Conservation (phyloP, 2,329 filamentous ascomycete species). For the Claviceps pusilla region DNA sequence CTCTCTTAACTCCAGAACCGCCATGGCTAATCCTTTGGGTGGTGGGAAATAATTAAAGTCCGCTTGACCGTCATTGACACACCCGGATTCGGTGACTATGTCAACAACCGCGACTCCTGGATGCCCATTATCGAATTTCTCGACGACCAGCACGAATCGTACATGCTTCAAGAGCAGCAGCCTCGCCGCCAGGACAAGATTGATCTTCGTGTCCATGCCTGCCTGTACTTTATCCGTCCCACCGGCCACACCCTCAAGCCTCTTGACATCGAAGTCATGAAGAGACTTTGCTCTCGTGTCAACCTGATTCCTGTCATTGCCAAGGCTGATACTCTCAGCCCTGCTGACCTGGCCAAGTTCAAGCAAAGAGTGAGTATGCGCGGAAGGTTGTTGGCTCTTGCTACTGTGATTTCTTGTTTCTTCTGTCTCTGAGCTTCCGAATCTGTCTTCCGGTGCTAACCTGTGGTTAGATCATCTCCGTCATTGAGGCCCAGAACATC, state of each 20-base stretch:
- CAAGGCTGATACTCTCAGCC: constrained; percentile 96
- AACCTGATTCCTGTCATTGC: constrained; percentile 97
- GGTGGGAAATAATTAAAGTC: constrained; percentile 37
- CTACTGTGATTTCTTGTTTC: neutral
- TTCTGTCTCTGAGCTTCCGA: neutral
- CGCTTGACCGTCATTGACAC: constrained; percentile 98
- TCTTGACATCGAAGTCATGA: constrained; percentile 99
- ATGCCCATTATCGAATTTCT: constrained; percentile 99
- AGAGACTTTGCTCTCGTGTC: constrained; percentile 92
- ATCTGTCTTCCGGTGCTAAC: constrained; percentile 5
- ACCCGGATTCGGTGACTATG: constrained; percentile 97
- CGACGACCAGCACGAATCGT: constrained; percentile 99
- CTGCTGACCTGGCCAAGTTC: constrained; percentile 78
- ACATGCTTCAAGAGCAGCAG: constrained; percentile 99
- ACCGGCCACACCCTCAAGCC: constrained; percentile 98
- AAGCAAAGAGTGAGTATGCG: constrained; percentile 66
- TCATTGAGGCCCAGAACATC: constrained; percentile 96
- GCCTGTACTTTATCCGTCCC: constrained; percentile 96
- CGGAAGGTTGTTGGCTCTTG: neutral
- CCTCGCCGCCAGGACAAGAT: constrained; percentile 97
- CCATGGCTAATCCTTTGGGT: neutral
- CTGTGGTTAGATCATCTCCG: constrained; percentile 62
- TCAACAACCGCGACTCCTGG: constrained; percentile 99
- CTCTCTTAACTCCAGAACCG: neutral
- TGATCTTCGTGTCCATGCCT: constrained; percentile 94